Evolutionary conservation across 139 green algal species (phyloP), one percentile per base, ranked within the genome.

Genomic region (Astrephomene gubernaculifera): DNA sequence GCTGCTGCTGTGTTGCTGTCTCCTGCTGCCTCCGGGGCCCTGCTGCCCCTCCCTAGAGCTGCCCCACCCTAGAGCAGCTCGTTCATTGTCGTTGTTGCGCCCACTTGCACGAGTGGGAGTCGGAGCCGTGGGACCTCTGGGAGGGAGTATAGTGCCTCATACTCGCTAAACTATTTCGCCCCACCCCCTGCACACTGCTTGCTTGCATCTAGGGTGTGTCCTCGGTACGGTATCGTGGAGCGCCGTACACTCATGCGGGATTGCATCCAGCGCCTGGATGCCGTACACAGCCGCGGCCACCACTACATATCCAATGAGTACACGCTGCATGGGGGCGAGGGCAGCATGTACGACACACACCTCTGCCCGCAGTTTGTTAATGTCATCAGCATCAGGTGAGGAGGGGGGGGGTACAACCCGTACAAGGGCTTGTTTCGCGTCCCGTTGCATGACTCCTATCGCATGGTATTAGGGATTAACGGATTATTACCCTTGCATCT

Each of bases 281-380:
- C 44, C 71, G 22, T 33, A 35, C 31, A 14, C 1, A 12, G 45
- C 10, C 29, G 24, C 31, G 76, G 76, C 10, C 38, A 49, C 25
- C 43, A 54, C 10, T 72, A 64, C 76, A 24, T 49, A 0, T 33
- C 39, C n/a, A 83, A 83, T 24, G 76, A 83, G 38, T 83, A 83
- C 76, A 83, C 76, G 60, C 76, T 83, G 38, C 39, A 63, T 21
- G 41, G 41, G 39, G 76, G 76, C 12, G 6, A 22, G 29, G 17
- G 44, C 36, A n/a, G 25, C 29, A 83, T 83, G 76, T 25, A 63
- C 27, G 38, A 24, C 39, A 61, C 60, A 24, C 76, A 72, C 60
- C n/a, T 72, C 38, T 83, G 76, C 57, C 60, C 76, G 39, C 76
- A 83, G 76, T 36, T 83, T 2, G 76, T 83, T 6, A 83, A 68